Evolutionary conservation across 352 stramenopile genomes (phyloP).

Genomic region (Pythium dissimile): DNA sequence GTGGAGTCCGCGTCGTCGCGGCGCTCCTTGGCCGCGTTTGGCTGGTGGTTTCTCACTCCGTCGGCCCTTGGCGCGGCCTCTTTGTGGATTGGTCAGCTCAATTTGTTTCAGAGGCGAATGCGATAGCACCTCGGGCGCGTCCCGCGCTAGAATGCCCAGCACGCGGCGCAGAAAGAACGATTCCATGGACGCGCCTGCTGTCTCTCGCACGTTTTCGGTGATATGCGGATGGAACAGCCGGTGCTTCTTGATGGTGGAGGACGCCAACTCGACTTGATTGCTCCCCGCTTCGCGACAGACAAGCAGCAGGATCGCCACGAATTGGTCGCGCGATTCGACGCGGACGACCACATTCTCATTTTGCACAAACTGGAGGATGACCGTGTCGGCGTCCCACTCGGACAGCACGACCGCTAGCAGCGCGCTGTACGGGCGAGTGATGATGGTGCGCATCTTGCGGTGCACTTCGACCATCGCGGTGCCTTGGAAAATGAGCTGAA

Average conservation of each 20-base stretch:
- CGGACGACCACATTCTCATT: constrained; percentile 51
- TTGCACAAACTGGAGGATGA: constrained; percentile 65
- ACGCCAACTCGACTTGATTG: constrained; percentile 44
- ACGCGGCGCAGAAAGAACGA: constrained; percentile 58
- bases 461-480: constrained; percentile 60
- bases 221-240: constrained; percentile 62
- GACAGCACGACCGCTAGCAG: constrained; percentile 49
- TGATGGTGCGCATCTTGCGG: constrained; percentile 47
- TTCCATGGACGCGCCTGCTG: constrained; percentile 33
- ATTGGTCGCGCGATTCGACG: constrained; percentile 53
- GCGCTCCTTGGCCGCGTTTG: too few relatives aligned
- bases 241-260: constrained; percentile 42
- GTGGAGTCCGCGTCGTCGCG: neutral
- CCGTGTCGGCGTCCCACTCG: constrained; percentile 49
- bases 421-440: constrained; percentile 52
- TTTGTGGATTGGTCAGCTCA: neutral
- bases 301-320: constrained; percentile 62
- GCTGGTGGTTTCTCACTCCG: neutral
- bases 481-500: constrained; percentile 67
- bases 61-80: neutral
- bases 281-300: constrained; percentile 53
- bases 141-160: constrained; percentile 23
- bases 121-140: neutral
- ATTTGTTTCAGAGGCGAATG: neutral
- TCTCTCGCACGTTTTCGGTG: constrained; percentile 23